Evolutionary conservation across 2,329 filamentous ascomycete genomes (phyloP), one percentile per base, ranked within the genome.

Genomic region (Diplodia scrobiculata): DNA sequence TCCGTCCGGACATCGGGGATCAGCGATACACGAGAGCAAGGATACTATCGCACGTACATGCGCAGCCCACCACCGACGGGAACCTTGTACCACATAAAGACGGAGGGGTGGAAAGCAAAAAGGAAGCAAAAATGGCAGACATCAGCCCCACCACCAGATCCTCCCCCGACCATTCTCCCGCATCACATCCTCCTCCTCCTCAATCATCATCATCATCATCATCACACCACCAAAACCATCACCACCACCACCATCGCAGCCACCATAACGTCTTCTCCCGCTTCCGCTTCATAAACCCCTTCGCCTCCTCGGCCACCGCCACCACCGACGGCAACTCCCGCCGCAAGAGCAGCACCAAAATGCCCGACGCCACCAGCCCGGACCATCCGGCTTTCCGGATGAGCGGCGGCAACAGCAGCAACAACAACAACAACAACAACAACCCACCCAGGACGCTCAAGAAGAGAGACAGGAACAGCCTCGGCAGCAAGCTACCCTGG

Each of bases 291-390:
- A 32, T 25, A 25, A 59, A 59, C 55, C 55, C 55, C 9, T 59
- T 59, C 17, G 36, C 55, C 11, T 19, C 21, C 25, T 17, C 21
- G 21, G 27, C 7, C 17, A 25, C 34, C 0, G 38, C 55, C 10
- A 59, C 38, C 38, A 17, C 5, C 7, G 55, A 59, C 25, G 19
- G 29, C 21, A 47, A 59, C 14, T 47, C 55, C 6, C 36, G 55
- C 21, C 38, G 55, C 19, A 59, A 48, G 38, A 59, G 55, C 55
- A 59, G 55, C 55, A 59, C 55, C 13, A n/a, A 3, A 25, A 7
- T 59, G 55, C 55, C 29, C 19, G 21, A n/a, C 19, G 3, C 25
- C 14, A 47, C 25, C 19, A 29, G 38, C 7, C 13, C 6, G 25
- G 7, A 17, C 38, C 10, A n/a, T 13, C 55, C 55, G 25, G 25